Conservation (phyloP, 768 basidiomycete genomes). For the Gyrodon lividus region DNA sequence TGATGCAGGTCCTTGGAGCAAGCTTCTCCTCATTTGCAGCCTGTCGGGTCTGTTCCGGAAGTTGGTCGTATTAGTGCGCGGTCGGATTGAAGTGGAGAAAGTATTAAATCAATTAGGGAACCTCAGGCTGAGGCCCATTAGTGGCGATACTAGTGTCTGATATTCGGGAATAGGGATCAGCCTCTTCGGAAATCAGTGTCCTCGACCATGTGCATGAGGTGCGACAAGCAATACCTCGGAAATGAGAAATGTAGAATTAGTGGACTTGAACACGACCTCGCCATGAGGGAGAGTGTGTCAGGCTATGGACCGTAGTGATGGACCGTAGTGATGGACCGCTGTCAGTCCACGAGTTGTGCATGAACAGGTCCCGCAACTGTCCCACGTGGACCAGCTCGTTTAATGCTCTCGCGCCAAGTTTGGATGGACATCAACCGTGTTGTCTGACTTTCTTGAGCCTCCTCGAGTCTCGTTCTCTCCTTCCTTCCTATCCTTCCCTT, state of each 20-base stretch:
- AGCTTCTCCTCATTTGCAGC: constrained; percentile 56
- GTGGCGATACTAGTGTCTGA: neutral
- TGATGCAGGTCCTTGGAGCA: constrained; percentile 52
- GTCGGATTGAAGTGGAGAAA: constrained; percentile 18
- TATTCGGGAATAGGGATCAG: constrained; percentile 1
- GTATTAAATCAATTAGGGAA: neutral
- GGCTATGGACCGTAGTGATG: neutral
- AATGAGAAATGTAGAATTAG: neutral
- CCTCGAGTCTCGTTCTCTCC: neutral
- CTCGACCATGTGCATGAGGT: neutral
- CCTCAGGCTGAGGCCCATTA: neutral
- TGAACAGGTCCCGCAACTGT: constrained; percentile 19
- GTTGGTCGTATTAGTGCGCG: constrained; percentile 37
- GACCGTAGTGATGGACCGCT: neutral
- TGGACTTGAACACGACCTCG: neutral
- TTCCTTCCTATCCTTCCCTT: neutral
- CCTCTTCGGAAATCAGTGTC: neutral
- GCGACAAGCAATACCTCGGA: neutral
- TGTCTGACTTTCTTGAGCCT: neutral
- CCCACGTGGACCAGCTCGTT: constrained; percentile 21
- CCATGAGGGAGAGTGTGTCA: neutral
- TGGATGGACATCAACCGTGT: constrained; percentile 1
- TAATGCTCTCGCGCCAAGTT: constrained; percentile 5
- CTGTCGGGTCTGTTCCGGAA: constrained; percentile 50
- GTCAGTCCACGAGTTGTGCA: neutral